Evolutionary conservation across 1,284 basidiomycete species (phyloP).

Genomic region (Nidula niveotomentosa): DNA sequence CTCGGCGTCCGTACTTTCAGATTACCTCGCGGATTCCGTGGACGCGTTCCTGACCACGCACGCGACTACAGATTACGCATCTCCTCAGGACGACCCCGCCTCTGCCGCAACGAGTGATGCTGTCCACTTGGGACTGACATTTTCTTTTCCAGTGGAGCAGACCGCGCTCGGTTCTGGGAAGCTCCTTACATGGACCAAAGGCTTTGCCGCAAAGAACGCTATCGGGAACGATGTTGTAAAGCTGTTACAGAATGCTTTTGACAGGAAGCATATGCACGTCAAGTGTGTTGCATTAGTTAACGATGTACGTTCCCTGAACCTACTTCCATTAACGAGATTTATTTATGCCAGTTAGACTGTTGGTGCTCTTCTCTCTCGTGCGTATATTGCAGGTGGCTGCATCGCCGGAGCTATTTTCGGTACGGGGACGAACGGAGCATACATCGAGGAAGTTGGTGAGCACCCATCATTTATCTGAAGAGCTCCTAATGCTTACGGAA

Average conservation of each 20-base stretch:
- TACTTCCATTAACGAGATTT: conserved; percentile 2
- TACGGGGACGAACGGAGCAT: conserved; percentile 98
- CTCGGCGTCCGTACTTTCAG: conserved; percentile 32
- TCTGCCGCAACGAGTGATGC: conserved; percentile 28
- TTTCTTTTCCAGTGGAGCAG: conserved; percentile 98
- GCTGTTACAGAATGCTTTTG: conserved; percentile 91
- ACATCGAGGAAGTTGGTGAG: conserved; percentile 80
- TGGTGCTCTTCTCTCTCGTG: conserved; percentile 89
- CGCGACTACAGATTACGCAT: conserved; percentile 35
- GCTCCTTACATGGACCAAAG: conserved; percentile 97
- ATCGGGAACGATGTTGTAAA: conserved; percentile 92
- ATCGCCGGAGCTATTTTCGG: conserved; percentile 94
- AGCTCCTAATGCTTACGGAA: neutral
- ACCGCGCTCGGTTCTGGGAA: conserved; percentile 89
- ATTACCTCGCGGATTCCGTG: conserved; percentile 96
- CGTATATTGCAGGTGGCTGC: conserved; percentile 89
- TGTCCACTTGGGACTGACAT: conserved; percentile 89
- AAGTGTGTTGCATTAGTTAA: conserved; percentile 95
- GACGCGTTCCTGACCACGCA: conserved; percentile 83
- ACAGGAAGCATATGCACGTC: conserved; percentile 93
- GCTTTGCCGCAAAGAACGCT: conserved; percentile 89
- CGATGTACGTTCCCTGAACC: conserved; percentile 61
- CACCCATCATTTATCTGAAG: neutral
- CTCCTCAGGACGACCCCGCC: conserved; percentile 16
- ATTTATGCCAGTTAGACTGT: conserved; percentile 66